These are phyloP conservation scores for Periconia macrospinosa DNA, from an alignment of 2,329 filamentous ascomycete genomes.

Conservation along the genomic window DNA sequence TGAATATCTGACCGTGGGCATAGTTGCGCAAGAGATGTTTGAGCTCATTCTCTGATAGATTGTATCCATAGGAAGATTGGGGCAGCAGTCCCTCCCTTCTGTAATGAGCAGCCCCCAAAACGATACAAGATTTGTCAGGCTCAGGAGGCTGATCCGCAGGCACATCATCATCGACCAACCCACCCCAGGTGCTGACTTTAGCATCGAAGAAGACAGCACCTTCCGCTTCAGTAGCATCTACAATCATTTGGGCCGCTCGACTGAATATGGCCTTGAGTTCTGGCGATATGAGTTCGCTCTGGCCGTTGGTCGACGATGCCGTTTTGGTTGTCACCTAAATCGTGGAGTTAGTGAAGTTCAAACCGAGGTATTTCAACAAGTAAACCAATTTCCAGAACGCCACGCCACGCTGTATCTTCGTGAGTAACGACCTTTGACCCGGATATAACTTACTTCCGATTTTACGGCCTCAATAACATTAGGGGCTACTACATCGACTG, in stretches of 20 bases:
- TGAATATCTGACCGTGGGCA: conserved; percentile 43
- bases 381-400: no score
- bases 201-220: conserved; percentile 44
- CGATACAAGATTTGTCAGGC: conserved; percentile 36
- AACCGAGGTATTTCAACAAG: no score
- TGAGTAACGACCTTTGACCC: no score
- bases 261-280: conserved; percentile 38
- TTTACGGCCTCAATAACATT: conserved; percentile 19
- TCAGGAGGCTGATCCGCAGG: conserved; percentile 31
- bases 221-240: conserved; percentile 41
- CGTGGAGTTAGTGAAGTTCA: no score
- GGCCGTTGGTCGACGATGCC: conserved; percentile 23
- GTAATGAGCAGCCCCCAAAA: conserved; percentile 31
- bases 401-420: no score
- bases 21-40: conserved; percentile 38
- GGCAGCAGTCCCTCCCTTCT: conserved; percentile 16
- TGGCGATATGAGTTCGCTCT: conserved; percentile 27
- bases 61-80: conserved; percentile 16
- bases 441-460: conserved; percentile 9
- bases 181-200: conserved; percentile 41
- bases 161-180: conserved; percentile 40
- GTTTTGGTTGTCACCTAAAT: conserved; percentile 14
- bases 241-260: conserved; percentile 43
- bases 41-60: conserved; percentile 36
- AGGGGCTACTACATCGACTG: conserved; percentile 22